Percentiles rank a stretch among this genome's conserved stretches.
These are phyloP conservation scores for Arctostaphylos glauca DNA, from an alignment of 148 eudicot genomes.

Conservation along the genomic window DNA sequence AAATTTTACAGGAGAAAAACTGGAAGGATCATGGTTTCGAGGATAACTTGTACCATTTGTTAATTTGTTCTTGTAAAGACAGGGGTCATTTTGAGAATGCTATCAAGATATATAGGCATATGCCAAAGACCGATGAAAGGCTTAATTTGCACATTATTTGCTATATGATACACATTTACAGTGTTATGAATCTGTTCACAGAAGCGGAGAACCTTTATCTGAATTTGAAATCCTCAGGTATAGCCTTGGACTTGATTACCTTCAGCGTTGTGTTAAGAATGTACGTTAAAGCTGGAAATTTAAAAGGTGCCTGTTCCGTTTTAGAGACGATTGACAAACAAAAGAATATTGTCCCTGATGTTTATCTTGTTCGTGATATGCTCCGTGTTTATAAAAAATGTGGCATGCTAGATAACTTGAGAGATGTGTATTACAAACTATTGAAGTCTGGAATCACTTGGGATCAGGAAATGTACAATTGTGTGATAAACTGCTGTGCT, in stretches of 20 bases:
- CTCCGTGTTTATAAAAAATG: constrained; percentile 76
- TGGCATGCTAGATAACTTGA: constrained; percentile 54
- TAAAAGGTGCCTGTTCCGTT: constrained; percentile 60
- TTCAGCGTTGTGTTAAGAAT: constrained; percentile 72
- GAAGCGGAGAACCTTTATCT: constrained; percentile 69
- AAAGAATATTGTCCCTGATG: constrained; percentile 65
- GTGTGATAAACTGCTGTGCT: constrained; percentile 92
- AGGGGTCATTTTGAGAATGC: constrained; percentile 65
- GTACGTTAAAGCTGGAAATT: constrained; percentile 72
- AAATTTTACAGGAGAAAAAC: constrained; percentile 51
- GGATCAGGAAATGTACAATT: constrained; percentile 95
- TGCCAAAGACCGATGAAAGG: constrained; percentile 55
- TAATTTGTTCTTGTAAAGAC: constrained; percentile 91
- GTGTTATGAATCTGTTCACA: constrained; percentile 53
- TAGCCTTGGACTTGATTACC: constrained; percentile 70
- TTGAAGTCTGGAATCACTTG: constrained; percentile 57
- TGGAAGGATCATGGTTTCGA: constrained; percentile 78
- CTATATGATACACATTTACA: constrained; percentile 86
- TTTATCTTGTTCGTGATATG: constrained; percentile 79
- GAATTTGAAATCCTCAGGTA: constrained; percentile 47
- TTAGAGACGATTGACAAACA: constrained; percentile 65
- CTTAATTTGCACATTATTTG: constrained; percentile 75
- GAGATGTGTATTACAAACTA: constrained; percentile 64
- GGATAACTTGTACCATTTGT: constrained; percentile 82
- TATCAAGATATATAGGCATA: constrained; percentile 53